A percentile compares a stretch with the other conserved stretches of the same genome.
These are phyloP conservation scores for Colletotrichum siamense DNA, from an alignment of 2,329 filamentous ascomycete species.

Conservation along the genomic window DNA sequence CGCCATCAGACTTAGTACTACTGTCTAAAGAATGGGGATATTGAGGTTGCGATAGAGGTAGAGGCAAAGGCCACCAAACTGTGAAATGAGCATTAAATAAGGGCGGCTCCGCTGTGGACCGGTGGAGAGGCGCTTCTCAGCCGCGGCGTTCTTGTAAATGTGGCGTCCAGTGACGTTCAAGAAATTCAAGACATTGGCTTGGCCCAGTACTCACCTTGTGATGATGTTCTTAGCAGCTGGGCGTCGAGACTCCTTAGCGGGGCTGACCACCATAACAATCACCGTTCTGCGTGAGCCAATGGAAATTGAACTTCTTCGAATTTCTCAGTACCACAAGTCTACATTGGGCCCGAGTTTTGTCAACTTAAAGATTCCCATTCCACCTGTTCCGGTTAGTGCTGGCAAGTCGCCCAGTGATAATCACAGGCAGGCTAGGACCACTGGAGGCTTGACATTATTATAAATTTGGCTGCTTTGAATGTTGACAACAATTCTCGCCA, in stretches of 20 bases:
- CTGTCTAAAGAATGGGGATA: neutral
- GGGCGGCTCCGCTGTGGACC: neutral
- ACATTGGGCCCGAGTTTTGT: neutral
- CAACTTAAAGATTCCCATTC: neutral
- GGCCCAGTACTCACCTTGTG: neutral
- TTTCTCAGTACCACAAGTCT: neutral
- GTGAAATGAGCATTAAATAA: neutral
- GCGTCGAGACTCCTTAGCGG: neutral
- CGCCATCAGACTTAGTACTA: neutral
- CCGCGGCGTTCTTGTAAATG: neutral
- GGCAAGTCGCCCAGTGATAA: neutral
- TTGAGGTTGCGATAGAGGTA: neutral
- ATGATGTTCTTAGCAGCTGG: neutral
- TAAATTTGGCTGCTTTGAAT: too few species aligned
- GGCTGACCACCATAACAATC: neutral
- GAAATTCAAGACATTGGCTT: neutral
- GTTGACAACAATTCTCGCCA: too few species aligned
- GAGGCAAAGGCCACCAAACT: neutral
- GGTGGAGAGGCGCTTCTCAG: neutral
- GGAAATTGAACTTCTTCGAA: neutral
- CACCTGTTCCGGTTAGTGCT: neutral
- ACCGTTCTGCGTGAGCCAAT: neutral
- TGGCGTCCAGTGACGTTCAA: neutral
- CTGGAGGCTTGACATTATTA: accelerated
- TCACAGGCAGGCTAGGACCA: neutral